Percentiles rank a stretch among this genome's conserved stretches.
Evolutionary conservation across 306 rosid genomes (phyloP).

Genomic region (Parietaria judaica): DNA sequence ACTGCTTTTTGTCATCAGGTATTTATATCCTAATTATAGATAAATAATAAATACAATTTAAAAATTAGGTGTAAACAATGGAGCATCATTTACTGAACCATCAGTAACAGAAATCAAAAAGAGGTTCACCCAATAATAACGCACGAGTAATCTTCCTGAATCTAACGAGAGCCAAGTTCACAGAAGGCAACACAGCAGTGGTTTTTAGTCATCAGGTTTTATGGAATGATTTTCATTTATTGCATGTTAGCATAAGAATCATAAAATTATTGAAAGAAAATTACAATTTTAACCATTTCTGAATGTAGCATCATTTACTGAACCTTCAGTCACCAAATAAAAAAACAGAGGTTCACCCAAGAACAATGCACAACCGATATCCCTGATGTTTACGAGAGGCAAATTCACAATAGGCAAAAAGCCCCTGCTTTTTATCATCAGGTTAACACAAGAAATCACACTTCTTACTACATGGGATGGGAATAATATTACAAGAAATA

Average conservation of each 20-base stretch:
- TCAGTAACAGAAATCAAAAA: slow-evolving; percentile 12
- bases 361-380: slow-evolving; percentile 28
- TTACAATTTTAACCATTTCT: too few species aligned
- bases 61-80: slow-evolving; percentile 12
- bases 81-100: slow-evolving; percentile 29
- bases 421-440: slow-evolving; percentile 25
- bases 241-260: too few species aligned
- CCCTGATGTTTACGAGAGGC: slow-evolving; percentile 48
- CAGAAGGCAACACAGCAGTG: slow-evolving; percentile 40
- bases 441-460: neutral
- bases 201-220: slow-evolving; percentile 25
- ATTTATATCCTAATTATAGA: neutral
- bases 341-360: slow-evolving; percentile 36
- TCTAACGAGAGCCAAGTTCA: slow-evolving; percentile 38
- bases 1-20: slow-evolving; percentile 32
- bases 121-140: slow-evolving; percentile 19
- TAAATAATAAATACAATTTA: neutral
- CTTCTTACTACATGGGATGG: too few species aligned
- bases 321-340: slow-evolving; percentile 40
- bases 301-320: slow-evolving; percentile 63
- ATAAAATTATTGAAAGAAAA: too few species aligned
- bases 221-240: too few species aligned
- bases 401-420: slow-evolving; percentile 40
- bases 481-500: too few species aligned
- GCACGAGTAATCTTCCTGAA: slow-evolving; percentile 27